Evolutionary conservation across 2,329 filamentous ascomycete genomes (phyloP).

Genomic region (Apiospora koreana): DNA sequence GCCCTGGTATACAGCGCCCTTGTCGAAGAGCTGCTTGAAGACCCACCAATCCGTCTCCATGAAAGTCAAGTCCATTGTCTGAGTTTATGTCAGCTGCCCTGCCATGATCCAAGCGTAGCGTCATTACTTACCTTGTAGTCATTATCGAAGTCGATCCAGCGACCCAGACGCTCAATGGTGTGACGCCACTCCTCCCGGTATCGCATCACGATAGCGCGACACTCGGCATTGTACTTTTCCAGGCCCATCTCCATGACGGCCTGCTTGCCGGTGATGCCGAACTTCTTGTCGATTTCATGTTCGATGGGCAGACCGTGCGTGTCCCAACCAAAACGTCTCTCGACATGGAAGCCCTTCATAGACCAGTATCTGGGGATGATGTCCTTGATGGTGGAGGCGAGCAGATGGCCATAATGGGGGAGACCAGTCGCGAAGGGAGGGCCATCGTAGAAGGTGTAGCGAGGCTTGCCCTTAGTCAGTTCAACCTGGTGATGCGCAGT

Average conservation of each 20-base stretch:
- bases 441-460: conserved; percentile 94
- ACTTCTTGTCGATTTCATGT: conserved; percentile 96
- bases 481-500: conserved; percentile 51
- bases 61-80: conserved; percentile 90
- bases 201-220: conserved; percentile 89
- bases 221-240: conserved; percentile 88
- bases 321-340: conserved; percentile 93
- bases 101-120: background rate
- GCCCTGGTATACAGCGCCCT: conserved; percentile 85
- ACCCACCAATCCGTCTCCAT: conserved; percentile 99
- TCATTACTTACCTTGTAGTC: conserved; percentile 76
- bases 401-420: conserved; percentile 71
- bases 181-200: conserved; percentile 84
- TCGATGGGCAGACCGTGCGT: conserved; percentile 94
- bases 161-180: conserved; percentile 84
- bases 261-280: conserved; percentile 84
- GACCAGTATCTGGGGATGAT: conserved; percentile 97
- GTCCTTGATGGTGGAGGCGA: conserved; percentile 95
- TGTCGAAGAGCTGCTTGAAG: conserved; percentile 90
- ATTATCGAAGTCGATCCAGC: conserved; percentile 98
- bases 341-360: conserved; percentile 93
- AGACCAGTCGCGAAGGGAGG: conserved; percentile 76
- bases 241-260: conserved; percentile 86
- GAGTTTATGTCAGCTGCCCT: conserved; percentile 1
- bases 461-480: conserved; percentile 77